Evolutionary conservation across 129 eudicot species (phyloP), one percentile per base, ranked within the genome.

Genomic region (Arctium lappa): DNA sequence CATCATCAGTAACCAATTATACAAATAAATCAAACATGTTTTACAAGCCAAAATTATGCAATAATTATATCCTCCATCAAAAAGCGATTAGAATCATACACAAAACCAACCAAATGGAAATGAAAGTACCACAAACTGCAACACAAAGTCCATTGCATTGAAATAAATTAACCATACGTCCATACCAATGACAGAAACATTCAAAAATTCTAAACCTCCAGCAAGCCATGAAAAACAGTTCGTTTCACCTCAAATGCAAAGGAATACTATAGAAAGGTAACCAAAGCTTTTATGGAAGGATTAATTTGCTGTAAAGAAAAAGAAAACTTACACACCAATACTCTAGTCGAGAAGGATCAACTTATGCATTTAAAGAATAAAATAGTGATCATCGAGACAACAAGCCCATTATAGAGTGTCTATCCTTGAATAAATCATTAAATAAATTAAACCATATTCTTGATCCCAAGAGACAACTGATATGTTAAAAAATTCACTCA

Each of bases 391-490:
- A 78, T 56, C 71, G 44, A 42, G 69, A 34, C 63, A 82, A 70
- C 77, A 68, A 71, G 22, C 36, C 29, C 69, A 69, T 48, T 31
- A 78, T 53, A 31, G 44, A 71, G 31, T 16, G 44, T 44, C 76
- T 80, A 48, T 82, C 77, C 16, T 15, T 12, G 30, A 4, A 30
- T n/a, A 72, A 56, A 44, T 71, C 86, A 8, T 37, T 32, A 38
- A 77, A 34, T 53, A 5, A 76, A 71, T 15, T 74, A 50, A 69
- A 39, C 77, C 31, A 73, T 33, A 66, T 46, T 13, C 82, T 31
- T 31, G 48, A 69, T 32, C 56, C 70, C 86, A 82, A 63, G 73
- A 82, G 62, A 31, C 18, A 66, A 73, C 79, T 39, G 39, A 82
- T 50, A 69, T 18, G 31, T 42, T 65, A 10, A 40, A 5, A 65